Conservation (phyloP, 306 rosid species). For the Quercus mongolica region DNA sequence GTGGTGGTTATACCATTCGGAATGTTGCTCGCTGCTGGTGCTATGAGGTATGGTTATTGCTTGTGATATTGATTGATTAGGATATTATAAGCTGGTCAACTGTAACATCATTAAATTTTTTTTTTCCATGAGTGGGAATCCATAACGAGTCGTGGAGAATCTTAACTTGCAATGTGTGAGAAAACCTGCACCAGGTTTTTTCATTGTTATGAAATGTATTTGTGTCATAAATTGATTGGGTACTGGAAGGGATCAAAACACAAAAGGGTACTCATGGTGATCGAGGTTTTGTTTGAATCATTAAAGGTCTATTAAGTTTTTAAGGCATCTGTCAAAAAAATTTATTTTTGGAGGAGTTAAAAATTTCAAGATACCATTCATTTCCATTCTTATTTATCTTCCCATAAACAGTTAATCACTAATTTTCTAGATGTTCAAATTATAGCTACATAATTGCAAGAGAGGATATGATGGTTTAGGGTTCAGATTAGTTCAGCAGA, state of each 20-base stretch:
- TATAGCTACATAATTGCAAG: not conserved
- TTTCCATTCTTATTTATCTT: too few relatives aligned
- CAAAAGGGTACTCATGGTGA: not conserved
- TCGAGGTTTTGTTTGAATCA: not conserved
- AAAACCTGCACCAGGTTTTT: not conserved
- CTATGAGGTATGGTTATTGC: conserved; percentile 57
- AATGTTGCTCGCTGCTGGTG: conserved; percentile 97
- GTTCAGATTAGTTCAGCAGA: conserved; percentile 4
- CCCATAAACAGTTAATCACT: not conserved
- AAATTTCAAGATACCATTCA: too few relatives aligned
- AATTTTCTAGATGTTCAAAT: not conserved
- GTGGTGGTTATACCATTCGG: conserved; percentile 88
- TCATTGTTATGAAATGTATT: not conserved
- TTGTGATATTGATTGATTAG: conserved; percentile 9
- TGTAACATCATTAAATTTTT: conserved; percentile 9
- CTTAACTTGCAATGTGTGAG: not conserved
- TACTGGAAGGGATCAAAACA: not conserved
- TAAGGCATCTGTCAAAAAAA: not conserved
- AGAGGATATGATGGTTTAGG: not conserved
- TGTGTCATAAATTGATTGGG: not conserved
- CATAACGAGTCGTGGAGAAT: not conserved
- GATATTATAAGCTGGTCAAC: conserved; percentile 3
- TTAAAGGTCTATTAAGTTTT: not conserved
- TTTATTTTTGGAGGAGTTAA: too few relatives aligned
- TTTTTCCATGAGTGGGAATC: not conserved